phyloP scores from a whole-genome alignment of 1,139 yeast genomes.

The Pneumocystis murina region DNA sequence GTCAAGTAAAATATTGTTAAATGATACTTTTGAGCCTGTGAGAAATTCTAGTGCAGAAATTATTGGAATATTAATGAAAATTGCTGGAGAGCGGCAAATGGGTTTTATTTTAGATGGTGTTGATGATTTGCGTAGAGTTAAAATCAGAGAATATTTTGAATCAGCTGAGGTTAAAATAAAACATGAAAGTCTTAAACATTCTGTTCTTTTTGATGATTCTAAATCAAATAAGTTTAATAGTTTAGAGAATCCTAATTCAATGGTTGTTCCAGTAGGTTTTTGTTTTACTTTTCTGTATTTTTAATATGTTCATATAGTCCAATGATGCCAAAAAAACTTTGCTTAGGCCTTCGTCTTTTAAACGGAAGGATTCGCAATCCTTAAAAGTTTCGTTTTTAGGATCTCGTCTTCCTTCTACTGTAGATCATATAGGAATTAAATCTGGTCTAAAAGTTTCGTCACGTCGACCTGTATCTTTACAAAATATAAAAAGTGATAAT shows the following conservation, averaged over 20 bases:
- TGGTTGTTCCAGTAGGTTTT: conserved; percentile 3
- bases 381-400: background rate
- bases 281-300: background rate
- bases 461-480: background rate
- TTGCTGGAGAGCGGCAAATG: conserved; percentile 60
- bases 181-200: conserved; percentile 18
- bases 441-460: background rate
- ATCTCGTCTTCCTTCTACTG: background rate
- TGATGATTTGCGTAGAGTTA: conserved; percentile 54
- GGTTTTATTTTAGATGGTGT: conserved; percentile 46
- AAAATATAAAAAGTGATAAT: background rate
- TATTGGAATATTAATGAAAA: conserved; percentile 70
- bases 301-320: background rate
- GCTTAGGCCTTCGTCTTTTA: background rate
- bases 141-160: conserved; percentile 47
- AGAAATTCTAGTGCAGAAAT: conserved; percentile 66
- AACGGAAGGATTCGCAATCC: background rate
- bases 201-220: conserved; percentile 8
- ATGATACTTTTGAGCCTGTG: conserved; percentile 75
- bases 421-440: background rate
- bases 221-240: background rate
- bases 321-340: background rate
- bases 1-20: conserved; percentile 43
- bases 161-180: conserved; percentile 41
- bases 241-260: conserved; percentile 14